Evolutionary conservation across 495 filamentous ascomycete genomes (phyloP).

Genomic region (Daldinia caldariorum): DNA sequence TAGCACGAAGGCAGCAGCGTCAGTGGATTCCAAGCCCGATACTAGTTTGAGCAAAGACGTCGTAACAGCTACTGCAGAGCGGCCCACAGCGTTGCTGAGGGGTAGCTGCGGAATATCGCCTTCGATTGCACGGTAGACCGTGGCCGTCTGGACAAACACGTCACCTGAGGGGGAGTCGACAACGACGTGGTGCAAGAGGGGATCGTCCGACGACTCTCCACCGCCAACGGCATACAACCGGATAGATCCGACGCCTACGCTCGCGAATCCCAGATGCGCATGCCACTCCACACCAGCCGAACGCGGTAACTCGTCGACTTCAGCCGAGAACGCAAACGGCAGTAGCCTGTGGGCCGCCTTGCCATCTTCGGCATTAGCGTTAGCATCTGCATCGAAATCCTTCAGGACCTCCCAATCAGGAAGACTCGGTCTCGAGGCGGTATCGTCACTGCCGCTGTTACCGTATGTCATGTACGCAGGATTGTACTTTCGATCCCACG

Average conservation of each 20-base stretch:
- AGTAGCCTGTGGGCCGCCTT: conserved; percentile 26
- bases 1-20: not conserved
- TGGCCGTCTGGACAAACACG: conserved; percentile 42
- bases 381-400: conserved; percentile 40
- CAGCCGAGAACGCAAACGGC: conserved; percentile 75
- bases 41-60: conserved; percentile 12
- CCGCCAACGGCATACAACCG: conserved; percentile 13
- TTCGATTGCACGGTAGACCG: conserved; percentile 6
- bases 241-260: conserved; percentile 33
- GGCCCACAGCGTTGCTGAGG: conserved; percentile 4
- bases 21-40: not conserved
- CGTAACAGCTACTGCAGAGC: conserved; percentile 9
- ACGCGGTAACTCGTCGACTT: conserved; percentile 77
- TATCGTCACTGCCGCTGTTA: conserved; percentile 16
- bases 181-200: conserved; percentile 34
- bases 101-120: not conserved
- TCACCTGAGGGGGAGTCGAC: conserved; percentile 31
- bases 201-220: not conserved
- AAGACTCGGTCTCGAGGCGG: conserved; percentile 33
- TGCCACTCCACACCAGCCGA: conserved; percentile 80
- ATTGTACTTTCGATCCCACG: conserved; percentile 76
- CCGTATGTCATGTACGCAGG: conserved; percentile 49
- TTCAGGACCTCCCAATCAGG: conserved; percentile 51
- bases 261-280: conserved; percentile 50
- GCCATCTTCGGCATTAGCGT: conserved; percentile 14